Evolutionary conservation across 164 flowering plant species (phyloP).

Genomic region (Chloranthus sessilifolius): DNA sequence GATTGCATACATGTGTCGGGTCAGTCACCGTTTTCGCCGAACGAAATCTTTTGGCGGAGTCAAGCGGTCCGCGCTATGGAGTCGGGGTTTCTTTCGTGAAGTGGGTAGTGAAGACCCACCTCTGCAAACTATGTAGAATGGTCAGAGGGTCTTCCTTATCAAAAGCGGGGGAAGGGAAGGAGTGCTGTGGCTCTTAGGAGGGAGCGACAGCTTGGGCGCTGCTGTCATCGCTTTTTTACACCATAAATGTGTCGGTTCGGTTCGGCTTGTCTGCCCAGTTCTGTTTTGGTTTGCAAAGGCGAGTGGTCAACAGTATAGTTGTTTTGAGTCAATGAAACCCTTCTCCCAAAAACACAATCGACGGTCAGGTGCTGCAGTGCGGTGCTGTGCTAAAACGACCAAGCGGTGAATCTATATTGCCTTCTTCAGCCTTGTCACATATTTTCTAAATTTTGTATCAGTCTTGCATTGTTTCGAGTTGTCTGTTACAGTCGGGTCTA

Average conservation of each 20-base stretch:
- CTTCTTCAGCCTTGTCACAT: slow-evolving; percentile 1
- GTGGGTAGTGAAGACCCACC: slow-evolving; percentile 26
- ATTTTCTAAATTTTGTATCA: slow-evolving; percentile 5
- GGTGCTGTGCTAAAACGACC: slow-evolving; percentile 8
- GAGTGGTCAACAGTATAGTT: not conserved
- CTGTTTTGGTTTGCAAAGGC: not conserved
- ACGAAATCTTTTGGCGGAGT: slow-evolving; percentile 23
- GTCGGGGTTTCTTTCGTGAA: slow-evolving; percentile 18
- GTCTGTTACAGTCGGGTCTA: not conserved
- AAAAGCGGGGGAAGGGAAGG: slow-evolving; percentile 1
- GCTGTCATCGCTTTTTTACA: not conserved
- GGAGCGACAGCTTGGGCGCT: not conserved
- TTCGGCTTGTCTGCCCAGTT: not conserved
- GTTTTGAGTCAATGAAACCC: slow-evolving; percentile 6
- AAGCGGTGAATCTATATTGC: not conserved
- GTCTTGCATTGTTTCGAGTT: slow-evolving; percentile 11
- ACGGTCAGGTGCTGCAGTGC: not conserved
- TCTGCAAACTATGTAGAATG: slow-evolving; percentile 23
- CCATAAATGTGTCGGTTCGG: not conserved
- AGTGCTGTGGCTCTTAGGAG: slow-evolving; percentile 1
- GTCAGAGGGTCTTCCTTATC: slow-evolving; percentile 7
- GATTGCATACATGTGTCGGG: slow-evolving; percentile 54
- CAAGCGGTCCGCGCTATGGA: slow-evolving; percentile 27
- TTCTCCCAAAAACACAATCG: slow-evolving; percentile 6
- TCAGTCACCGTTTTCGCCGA: slow-evolving; percentile 39